Evolutionary conservation across 129 eudicot genomes (phyloP), one percentile per base, ranked within the genome.

Genomic region (Silybum marianum): DNA sequence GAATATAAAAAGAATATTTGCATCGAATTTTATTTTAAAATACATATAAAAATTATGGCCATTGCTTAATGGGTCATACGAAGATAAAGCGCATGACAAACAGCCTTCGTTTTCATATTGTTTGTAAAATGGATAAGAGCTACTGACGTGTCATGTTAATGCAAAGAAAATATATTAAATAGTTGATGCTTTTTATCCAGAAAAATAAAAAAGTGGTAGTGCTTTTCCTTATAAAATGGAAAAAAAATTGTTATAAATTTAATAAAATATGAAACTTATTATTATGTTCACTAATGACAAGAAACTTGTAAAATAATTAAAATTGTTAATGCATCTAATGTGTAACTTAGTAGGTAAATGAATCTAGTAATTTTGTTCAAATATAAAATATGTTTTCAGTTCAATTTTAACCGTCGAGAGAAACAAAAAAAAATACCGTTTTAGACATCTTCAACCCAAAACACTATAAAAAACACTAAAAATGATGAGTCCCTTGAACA

Each of bases 121-220:
- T 16, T 54, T 54, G 7, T 54, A 16, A 25, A 78, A 54, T 6
- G 75, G 82, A 78, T 78, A 78, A 78, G 69, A 69, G 2, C 36
- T 46, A 13, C 2, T 36, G 44, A 77, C 62, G 72, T 69, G 75
- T 36, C 75, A 23, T 44, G n/a, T n/a, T n/a, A n/a, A n/a, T n/a
- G n/a, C n/a, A n/a, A n/a, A n/a, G n/a, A n/a, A n/a, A 58, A 60
- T n/a, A 60, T 18, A 60, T 21, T 60, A 14, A 48, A 48, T 48
- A 48, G 6, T n/a, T n/a, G 11, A 26, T 60, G 23, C 25, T 60
- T 60, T 60, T 60, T 60, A 62, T 62, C 69, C 69, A 21, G 21
- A 62, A 1, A 6, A 62, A 62, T 8, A 62, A 21, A 62, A 62
- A 62, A 62, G 28, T 62, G 26, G 69, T 62, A 62, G 69, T 22